These are phyloP conservation scores for Pestalotiopsis sp. DNA, from an alignment of 2,329 filamentous ascomycete genomes.

Conservation along the genomic window DNA sequence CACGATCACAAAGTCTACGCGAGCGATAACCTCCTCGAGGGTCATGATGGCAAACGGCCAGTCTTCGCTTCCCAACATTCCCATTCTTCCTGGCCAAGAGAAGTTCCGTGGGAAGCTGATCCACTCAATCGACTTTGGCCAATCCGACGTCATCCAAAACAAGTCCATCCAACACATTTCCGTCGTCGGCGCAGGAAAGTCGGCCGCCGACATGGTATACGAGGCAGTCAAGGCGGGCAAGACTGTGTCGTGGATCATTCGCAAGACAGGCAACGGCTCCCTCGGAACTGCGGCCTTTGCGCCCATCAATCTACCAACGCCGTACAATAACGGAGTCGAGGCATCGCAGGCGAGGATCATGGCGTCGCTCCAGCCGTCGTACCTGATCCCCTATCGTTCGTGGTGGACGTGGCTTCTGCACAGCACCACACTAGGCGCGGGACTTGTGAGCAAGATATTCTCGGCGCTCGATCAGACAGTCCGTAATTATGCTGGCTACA, in stretches of 20 bases:
- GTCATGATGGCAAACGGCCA: conserved; percentile 1
- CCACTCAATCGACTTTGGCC: conserved; percentile 35
- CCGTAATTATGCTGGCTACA: conserved; percentile 26
- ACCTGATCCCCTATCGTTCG: conserved; percentile 21
- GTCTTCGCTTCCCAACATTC: conserved; percentile 21
- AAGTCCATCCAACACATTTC: conserved; percentile 26
- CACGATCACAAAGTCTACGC: not conserved
- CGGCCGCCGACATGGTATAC: conserved; percentile 40
- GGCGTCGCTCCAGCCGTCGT: conserved; percentile 23
- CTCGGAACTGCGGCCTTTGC: conserved; percentile 32
- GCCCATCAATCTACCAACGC: conserved; percentile 24
- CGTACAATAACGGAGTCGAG: conserved; percentile 28
- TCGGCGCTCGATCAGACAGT: conserved; percentile 21
- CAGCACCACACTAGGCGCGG: conserved; percentile 20
- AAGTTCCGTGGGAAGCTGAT: conserved; percentile 30
- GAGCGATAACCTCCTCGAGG: not conserved
- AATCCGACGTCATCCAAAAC: conserved; percentile 25
- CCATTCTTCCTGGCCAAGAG: conserved; percentile 28
- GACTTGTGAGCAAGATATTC: conserved; percentile 22
- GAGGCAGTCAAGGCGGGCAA: conserved; percentile 33
- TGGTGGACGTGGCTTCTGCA: conserved; percentile 24
- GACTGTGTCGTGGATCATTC: conserved; percentile 35
- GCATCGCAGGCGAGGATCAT: conserved; percentile 23
- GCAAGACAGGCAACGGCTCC: conserved; percentile 29
- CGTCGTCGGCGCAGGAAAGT: conserved; percentile 38